Evolutionary conservation across 345 rosid genomes (phyloP), one percentile per base, ranked within the genome.

Genomic region (Aegle marmelos): DNA sequence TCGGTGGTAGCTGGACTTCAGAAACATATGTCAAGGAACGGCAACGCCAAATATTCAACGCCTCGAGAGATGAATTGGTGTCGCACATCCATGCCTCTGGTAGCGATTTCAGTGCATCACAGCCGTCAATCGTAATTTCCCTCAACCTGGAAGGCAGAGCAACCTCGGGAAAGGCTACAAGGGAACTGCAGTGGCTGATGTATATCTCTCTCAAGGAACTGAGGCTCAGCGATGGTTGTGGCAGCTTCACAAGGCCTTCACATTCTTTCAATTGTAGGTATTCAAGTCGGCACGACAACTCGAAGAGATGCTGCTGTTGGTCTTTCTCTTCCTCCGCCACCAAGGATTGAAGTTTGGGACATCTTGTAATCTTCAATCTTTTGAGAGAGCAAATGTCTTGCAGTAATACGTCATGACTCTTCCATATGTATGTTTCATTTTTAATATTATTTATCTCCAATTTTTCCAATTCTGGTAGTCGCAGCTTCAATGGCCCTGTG

Each of bases 11-110:
- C 4, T 41, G 16, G 48, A 41, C 48, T 2, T 0, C 16, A 11
- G 48, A 14, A 41, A 41, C 11, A 41, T 41, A 41, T 14, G 19
- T 22, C 27, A 68, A 27, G 2, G 30, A 14, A n/a, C 2, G 1
- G 8, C 71, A 34, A 2, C 0, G 0, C 17, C 0, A 0, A n/a
- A 37, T n/a, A 0, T 0, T 0, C 17, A 68, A 68, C 0, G 4
- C 7, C n/a, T 41, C 48, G 16, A 41, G 48, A 41, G 48, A 41
- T 11, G 16, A 41, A 41, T 3, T 41, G 4, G 48, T 2, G 48
- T 2, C 48, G 48, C 16, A 41, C 48, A 11, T 11, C 48, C 48
- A 41, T 41, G 48, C 4, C 48, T 41, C 48, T 3, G 48, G 48
- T 41, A 41, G 11, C 1, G 48, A 41, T 41, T 41, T 41, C 48